These are phyloP conservation scores for Picea abies DNA, from an alignment of 83 land plant genomes.

Conservation along the genomic window DNA sequence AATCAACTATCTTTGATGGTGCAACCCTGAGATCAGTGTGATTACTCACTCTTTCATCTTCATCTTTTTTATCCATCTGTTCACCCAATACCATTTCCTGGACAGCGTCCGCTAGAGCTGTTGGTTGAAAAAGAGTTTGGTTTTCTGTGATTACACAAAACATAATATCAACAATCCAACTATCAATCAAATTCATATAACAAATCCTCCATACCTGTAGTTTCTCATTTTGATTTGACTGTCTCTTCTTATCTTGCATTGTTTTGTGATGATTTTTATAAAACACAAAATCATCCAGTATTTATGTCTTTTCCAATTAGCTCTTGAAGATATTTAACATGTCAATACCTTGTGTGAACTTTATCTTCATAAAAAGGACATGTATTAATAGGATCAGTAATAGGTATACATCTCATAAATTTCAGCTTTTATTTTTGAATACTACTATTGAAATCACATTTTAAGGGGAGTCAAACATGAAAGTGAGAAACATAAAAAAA, in stretches of 20 bases:
- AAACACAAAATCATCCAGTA: slow-evolving; percentile 56
- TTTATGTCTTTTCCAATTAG: slow-evolving; percentile 41
- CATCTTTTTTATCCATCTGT: background rate
- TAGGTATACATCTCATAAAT: too few relatives aligned
- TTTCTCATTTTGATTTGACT: slow-evolving; percentile 18
- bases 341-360: slow-evolving; percentile 51
- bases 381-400: too few relatives aligned
- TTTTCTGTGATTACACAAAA: background rate
- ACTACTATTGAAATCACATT: background rate
- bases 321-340: slow-evolving; percentile 59
- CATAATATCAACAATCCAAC: background rate
- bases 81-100: slow-evolving; percentile 7
- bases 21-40: background rate
- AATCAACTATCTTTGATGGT: background rate
- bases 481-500: background rate
- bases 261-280: slow-evolving; percentile 44
- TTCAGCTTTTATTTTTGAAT: background rate
- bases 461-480: background rate
- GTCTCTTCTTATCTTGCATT: slow-evolving; percentile 50
- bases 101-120: background rate
- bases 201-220: background rate
- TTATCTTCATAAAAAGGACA: slow-evolving; percentile 32
- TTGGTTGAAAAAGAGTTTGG: background rate
- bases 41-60: background rate
- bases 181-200: background rate